Conservation (phyloP, 2,329 filamentous ascomycete genomes). For the Colletotrichum sp. region DNA sequence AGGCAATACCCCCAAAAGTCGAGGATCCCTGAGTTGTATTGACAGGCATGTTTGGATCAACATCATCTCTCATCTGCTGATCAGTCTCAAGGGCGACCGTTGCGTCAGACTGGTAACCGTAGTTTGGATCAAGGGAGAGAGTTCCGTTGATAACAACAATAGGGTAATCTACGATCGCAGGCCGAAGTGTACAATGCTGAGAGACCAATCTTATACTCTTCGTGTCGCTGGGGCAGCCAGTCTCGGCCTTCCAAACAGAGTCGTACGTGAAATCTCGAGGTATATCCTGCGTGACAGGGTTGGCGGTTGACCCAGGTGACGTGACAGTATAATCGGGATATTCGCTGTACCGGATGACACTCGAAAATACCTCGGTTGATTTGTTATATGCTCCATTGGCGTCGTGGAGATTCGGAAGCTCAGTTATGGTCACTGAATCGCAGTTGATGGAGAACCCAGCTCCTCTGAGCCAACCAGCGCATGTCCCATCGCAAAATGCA, state of each 20-base stretch:
- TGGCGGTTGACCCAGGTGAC: background rate
- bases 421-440: background rate
- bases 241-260: background rate
- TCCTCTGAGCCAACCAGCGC: background rate
- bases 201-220: background rate
- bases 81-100: background rate
- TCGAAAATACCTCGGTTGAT: background rate
- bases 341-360: background rate
- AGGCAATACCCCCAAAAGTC: background rate
- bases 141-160: background rate
- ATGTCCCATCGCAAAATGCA: background rate
- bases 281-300: background rate
- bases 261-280: background rate
- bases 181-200: background rate
- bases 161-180: background rate
- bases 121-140: background rate
- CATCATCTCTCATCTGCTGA: background rate
- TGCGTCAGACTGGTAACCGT: background rate
- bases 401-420: background rate
- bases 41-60: background rate
- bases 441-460: background rate
- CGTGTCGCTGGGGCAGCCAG: background rate
- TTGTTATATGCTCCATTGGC: background rate
- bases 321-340: background rate
- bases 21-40: background rate